Evolutionary conservation across 805 yeast species (phyloP), one percentile per base, ranked within the genome.

Genomic region (Hanseniaspora occidentalis): DNA sequence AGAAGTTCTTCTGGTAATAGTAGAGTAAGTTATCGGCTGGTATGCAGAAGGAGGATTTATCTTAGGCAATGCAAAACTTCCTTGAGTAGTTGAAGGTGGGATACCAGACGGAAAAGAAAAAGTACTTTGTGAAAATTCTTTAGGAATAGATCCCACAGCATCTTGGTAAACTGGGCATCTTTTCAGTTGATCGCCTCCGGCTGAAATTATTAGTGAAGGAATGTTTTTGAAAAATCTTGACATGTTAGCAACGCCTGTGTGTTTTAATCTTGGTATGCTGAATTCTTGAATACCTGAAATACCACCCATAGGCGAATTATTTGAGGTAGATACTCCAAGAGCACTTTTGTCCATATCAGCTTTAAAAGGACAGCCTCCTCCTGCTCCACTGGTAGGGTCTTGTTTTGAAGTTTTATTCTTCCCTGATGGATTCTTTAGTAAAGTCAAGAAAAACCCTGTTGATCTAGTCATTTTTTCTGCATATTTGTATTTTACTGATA

Each of bases 401-500:
- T 31, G 29, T 4, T 18, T 19, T 18, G 31, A 35, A 13, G 24
- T 36, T 25, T 45, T 47, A 31, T 33, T 29, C 29, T 39, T 48
- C 6, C 48, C 42, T 16, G 52, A 50, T 1, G 60, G 65, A 33
- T 54, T 64, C 44, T 52, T 59, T 36, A 66, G 43, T 23, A 66
- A 45, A 1, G 67, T 61, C 22, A 66, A 57, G 38, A 66, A 66
- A 44, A 66, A 66, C 1, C 63, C 62, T 2, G 66, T 65, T 7
- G 82, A 78, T 49, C 77, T 78, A 27, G 73, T 65, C 52, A 79
- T 67, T 57, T 81, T 70, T 76, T 79, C 76, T 2, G 85, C 81
- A 51, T 77, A 77, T 43, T 74, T 75, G 51, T 77, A 79, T 46
- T 75, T 66, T 20, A 61, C 64, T 17, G 83, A 73, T 26, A 80